These are phyloP conservation scores for Alternaria hordeiaustralica DNA, from an alignment of 2,329 filamentous ascomycete species.

Conservation along the genomic window DNA sequence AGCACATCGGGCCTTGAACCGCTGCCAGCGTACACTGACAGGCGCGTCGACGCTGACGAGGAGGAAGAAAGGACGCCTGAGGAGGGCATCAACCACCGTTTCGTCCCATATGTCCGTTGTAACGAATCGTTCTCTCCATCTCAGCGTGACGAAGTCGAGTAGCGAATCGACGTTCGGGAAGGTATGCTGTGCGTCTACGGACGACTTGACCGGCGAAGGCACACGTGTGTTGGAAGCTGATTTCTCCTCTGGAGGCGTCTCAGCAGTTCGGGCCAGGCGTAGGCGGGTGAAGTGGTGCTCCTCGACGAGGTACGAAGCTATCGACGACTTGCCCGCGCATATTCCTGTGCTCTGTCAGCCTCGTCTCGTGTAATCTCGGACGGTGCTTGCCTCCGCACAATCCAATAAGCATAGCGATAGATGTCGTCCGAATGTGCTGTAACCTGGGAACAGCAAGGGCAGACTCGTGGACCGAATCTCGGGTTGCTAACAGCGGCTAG, in stretches of 20 bases:
- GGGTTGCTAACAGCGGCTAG: not conserved
- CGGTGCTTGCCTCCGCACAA: slow-evolving; percentile 60
- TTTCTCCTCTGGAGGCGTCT: slow-evolving; percentile 51
- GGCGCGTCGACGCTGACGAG: slow-evolving; percentile 92
- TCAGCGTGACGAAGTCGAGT: slow-evolving; percentile 82
- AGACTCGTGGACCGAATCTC: not conserved
- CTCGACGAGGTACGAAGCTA: slow-evolving; percentile 85
- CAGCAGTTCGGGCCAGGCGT: slow-evolving; percentile 58
- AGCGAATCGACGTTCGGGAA: slow-evolving; percentile 66
- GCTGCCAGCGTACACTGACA: slow-evolving; percentile 79
- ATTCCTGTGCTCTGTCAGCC: slow-evolving; percentile 66
- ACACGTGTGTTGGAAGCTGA: slow-evolving; percentile 50
- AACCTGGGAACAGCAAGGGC: not conserved
- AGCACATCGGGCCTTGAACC: slow-evolving; percentile 69
- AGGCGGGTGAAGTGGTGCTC: slow-evolving; percentile 82
- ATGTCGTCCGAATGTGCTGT: not conserved
- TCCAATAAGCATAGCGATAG: slow-evolving; percentile 70
- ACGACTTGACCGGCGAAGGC: slow-evolving; percentile 19
- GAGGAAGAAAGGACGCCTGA: slow-evolving; percentile 87
- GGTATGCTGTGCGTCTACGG: slow-evolving; percentile 43
- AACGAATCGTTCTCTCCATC: slow-evolving; percentile 85
- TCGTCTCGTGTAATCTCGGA: not conserved
- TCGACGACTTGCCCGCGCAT: slow-evolving; percentile 89
- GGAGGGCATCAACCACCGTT: slow-evolving; percentile 73
- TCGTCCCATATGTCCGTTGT: slow-evolving; percentile 83